phyloP scores from a whole-genome alignment of 1,139 yeast species.

The Kluyveromyces sp. region DNA sequence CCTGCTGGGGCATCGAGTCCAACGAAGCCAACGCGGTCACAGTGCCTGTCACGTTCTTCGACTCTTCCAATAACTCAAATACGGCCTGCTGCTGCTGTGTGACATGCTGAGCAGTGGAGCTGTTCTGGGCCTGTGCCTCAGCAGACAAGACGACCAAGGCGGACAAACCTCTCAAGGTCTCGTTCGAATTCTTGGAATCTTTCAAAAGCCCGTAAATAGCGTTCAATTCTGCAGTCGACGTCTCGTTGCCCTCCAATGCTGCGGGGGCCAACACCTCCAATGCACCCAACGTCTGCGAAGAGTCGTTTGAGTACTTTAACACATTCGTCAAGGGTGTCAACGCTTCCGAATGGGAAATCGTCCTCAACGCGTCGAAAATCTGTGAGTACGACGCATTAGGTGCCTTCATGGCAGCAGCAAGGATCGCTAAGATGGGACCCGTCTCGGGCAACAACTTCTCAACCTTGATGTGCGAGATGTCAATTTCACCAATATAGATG shows the following conservation, averaged over 20 bases:
- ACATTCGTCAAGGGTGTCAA: constrained; percentile 25
- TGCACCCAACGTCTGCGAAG: constrained; percentile 21
- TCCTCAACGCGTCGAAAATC: constrained; percentile 23
- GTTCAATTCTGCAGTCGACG: constrained; percentile 19
- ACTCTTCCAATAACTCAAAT: constrained; percentile 22
- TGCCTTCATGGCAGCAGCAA: constrained; percentile 25
- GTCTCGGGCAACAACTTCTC: constrained; percentile 30
- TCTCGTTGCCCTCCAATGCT: constrained; percentile 18
- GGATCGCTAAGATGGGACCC: constrained; percentile 22
- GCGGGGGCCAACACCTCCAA: constrained; percentile 25
- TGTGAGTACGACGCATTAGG: constrained; percentile 17
- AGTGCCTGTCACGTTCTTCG: constrained; percentile 25
- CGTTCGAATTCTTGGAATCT: constrained; percentile 22
- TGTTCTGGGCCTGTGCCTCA: constrained; percentile 9
- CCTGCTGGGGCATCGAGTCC: constrained; percentile 18
- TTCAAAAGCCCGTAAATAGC: constrained; percentile 23
- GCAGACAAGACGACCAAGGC: constrained; percentile 20
- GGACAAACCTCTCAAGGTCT: constrained; percentile 21
- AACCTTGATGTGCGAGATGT: constrained; percentile 29
- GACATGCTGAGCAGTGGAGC: constrained; percentile 16
- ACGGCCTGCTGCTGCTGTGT: constrained; percentile 10
- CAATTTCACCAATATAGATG: constrained; percentile 30
- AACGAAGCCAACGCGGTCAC: constrained; percentile 21
- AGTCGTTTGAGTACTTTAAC: constrained; percentile 21
- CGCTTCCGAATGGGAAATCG: constrained; percentile 24